These are phyloP conservation scores for Achaetomiella virescens DNA, from an alignment of 495 filamentous ascomycete species.

Conservation along the genomic window DNA sequence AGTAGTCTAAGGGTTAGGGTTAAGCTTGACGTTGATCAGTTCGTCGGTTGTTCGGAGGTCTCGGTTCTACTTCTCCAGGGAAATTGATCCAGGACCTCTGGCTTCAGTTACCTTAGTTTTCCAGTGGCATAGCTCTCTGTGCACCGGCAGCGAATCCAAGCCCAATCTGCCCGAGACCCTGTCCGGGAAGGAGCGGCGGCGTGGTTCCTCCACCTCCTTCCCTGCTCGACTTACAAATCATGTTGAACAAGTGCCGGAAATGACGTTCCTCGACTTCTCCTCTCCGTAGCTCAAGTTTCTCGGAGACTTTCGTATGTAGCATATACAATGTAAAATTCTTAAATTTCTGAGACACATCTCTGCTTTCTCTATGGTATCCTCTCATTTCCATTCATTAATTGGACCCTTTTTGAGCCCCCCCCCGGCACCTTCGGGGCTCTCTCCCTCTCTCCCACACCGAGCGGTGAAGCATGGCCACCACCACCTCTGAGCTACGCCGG, in stretches of 20 bases:
- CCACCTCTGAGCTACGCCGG: not conserved
- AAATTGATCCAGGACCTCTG: no score
- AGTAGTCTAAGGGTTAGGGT: slow-evolving; percentile 9
- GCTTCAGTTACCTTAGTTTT: no score
- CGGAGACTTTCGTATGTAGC: not conserved
- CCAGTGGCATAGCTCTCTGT: no score
- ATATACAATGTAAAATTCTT: not conserved
- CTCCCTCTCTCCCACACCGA: not conserved
- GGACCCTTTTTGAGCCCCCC: not conserved
- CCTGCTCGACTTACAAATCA: slow-evolving; percentile 10
- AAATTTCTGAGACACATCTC: not conserved
- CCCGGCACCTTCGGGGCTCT: not conserved
- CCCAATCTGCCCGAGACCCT: no score
- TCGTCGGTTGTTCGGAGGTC: no score
- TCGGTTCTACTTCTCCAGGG: no score
- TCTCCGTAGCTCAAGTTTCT: not conserved
- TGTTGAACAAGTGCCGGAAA: not conserved
- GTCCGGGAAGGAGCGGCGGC: not conserved
- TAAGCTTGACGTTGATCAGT: not conserved
- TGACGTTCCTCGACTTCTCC: not conserved
- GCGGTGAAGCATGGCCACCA: not conserved
- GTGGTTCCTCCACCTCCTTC: not conserved
- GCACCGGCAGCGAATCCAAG: no score
- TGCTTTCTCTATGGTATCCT: not conserved
- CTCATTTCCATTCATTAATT: no score